These are phyloP conservation scores for Suillus subluteus DNA, from an alignment of 768 basidiomycete species.

Conservation along the genomic window DNA sequence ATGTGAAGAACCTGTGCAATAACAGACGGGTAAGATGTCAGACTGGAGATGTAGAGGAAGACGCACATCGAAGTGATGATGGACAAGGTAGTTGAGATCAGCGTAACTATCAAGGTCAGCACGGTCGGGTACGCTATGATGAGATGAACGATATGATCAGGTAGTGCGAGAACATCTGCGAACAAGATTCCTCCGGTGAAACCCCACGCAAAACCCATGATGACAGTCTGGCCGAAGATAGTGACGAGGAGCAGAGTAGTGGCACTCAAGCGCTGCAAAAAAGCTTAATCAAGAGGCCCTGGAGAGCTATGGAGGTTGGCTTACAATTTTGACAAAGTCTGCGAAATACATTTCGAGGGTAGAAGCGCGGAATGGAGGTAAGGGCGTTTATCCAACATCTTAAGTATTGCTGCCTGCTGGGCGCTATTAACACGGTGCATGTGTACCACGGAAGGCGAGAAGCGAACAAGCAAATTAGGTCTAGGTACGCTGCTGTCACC, in stretches of 20 bases:
- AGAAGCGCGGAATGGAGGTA: no score
- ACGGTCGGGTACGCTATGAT: neutral
- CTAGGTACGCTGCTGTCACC: neutral
- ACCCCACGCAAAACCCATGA: conserved; percentile 5
- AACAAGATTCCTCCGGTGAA: neutral
- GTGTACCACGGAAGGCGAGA: neutral
- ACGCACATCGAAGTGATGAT: conserved; percentile 2
- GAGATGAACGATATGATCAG: neutral
- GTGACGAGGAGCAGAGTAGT: neutral
- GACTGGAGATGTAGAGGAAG: no score
- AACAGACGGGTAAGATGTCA: neutral
- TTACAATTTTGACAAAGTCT: neutral
- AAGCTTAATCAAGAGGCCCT: neutral
- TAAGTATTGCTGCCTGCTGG: neutral
- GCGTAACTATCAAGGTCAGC: neutral
- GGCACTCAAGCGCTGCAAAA: neutral
- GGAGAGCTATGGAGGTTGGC: neutral
- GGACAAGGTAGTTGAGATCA: neutral
- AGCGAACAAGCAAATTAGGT: neutral
- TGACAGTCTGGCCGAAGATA: conserved; percentile 3
- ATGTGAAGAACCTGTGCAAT: conserved; percentile 1
- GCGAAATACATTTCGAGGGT: neutral
- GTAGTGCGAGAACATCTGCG: neutral
- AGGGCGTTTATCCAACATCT: neutral
- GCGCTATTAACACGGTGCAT: neutral